These are phyloP conservation scores for Trypanosoma mega DNA, from an alignment of 208 protist genomes.

Conservation along the genomic window DNA sequence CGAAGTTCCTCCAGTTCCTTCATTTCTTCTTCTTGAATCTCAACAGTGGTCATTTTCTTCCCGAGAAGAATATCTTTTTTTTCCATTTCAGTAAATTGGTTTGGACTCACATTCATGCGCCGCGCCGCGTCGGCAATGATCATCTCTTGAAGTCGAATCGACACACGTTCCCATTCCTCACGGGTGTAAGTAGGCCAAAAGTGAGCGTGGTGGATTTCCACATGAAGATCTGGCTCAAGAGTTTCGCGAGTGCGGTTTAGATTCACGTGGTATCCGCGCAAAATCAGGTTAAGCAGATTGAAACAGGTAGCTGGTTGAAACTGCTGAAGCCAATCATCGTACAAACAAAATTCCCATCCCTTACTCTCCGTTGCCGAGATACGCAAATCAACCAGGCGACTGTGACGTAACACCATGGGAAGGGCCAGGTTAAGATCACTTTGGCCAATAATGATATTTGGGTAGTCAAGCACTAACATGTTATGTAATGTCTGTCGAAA, in stretches of 20 bases:
- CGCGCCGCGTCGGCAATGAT: conserved; percentile 99
- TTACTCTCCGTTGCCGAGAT: conserved; percentile 99
- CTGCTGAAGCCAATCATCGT: conserved; percentile 99
- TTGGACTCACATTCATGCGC: conserved; percentile 99
- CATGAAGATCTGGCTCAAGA: conserved; percentile 96
- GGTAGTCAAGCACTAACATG: conserved; percentile 99
- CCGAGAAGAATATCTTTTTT: conserved; percentile 99
- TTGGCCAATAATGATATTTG: conserved; percentile 99
- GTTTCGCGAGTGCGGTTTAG: conserved; percentile 96
- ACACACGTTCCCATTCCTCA: conserved; percentile 99
- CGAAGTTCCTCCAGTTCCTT: conserved; percentile 97
- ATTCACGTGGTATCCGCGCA: conserved; percentile 99
- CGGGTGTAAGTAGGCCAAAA: conserved; percentile 99
- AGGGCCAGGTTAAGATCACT: conserved; percentile 99
- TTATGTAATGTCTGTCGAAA: conserved; percentile 93
- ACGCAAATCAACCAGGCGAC: conserved; percentile 99
- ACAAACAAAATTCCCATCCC: conserved; percentile 99
- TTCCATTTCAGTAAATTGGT: conserved; percentile 99
- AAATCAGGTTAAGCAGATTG: conserved; percentile 98
- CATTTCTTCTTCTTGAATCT: conserved; percentile 98
- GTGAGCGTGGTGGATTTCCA: conserved; percentile 96
- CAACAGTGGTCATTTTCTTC: conserved; percentile 98
- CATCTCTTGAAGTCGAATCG: conserved; percentile 99
- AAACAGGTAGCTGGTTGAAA: conserved; percentile 99
- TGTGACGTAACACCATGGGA: conserved; percentile 98